Evolutionary conservation across 2,329 filamentous ascomycete species (phyloP).

Genomic region (Diaporthe vaccinii): DNA sequence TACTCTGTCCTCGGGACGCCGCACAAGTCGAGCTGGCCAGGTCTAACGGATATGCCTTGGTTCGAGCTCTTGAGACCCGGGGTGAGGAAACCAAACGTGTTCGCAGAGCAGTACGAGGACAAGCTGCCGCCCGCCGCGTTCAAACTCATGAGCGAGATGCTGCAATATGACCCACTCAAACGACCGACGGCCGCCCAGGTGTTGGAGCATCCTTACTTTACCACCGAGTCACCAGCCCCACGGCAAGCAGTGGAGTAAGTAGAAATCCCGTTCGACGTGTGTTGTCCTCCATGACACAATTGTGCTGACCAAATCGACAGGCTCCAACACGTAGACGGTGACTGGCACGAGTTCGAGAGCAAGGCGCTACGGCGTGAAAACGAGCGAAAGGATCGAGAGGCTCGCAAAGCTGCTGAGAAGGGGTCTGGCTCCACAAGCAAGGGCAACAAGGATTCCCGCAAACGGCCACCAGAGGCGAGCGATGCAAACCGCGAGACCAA

Average conservation of each 20-base stretch:
- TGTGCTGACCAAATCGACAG: slow-evolving; percentile 59
- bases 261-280: not conserved
- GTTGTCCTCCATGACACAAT: slow-evolving; percentile 28
- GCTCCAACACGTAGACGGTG: slow-evolving; percentile 84
- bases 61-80: slow-evolving; percentile 90
- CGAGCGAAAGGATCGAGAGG: slow-evolving; percentile 73
- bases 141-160: slow-evolving; percentile 86
- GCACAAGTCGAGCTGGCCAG: slow-evolving; percentile 86
- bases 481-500: slow-evolving; percentile 45
- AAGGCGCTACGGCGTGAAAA: slow-evolving; percentile 94
- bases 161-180: slow-evolving; percentile 87
- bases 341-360: slow-evolving; percentile 99
- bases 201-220: slow-evolving; percentile 90
- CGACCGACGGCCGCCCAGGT: slow-evolving; percentile 88
- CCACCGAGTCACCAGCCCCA: slow-evolving; percentile 80
- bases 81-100: slow-evolving; percentile 79
- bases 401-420: slow-evolving; percentile 59
- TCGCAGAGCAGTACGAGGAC: slow-evolving; percentile 86
- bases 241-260: slow-evolving; percentile 86
- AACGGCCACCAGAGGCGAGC: slow-evolving; percentile 49
- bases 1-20: slow-evolving; percentile 93
- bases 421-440: slow-evolving; percentile 44
- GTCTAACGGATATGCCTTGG: slow-evolving; percentile 94
- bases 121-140: slow-evolving; percentile 84
- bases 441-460: slow-evolving; percentile 53